These are phyloP conservation scores for Trichosporon ovoides DNA, from an alignment of 1,284 basidiomycete species.

Conservation along the genomic window DNA sequence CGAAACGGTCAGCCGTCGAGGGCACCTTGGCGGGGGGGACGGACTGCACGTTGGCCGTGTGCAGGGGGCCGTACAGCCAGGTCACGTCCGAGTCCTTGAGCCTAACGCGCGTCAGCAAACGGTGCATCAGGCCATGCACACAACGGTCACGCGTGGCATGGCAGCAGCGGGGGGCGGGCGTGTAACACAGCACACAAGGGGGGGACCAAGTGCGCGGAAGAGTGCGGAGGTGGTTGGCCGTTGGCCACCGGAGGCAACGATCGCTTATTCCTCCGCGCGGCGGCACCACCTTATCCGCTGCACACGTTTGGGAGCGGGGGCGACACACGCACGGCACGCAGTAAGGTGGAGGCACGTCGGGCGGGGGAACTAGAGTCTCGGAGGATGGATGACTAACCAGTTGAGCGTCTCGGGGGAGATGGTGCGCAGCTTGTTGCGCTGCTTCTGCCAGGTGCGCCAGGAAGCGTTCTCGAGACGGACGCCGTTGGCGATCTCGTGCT, in stretches of 20 bases:
- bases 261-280: constrained; percentile 4
- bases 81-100: constrained; percentile 99
- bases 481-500: constrained; percentile 96
- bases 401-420: constrained; percentile 96
- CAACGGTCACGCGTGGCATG: neutral
- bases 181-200: constrained; percentile 10
- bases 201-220: neutral
- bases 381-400: constrained; percentile 63
- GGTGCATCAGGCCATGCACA: neutral
- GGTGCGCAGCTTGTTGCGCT: constrained; percentile 92
- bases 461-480: constrained; percentile 92
- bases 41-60: constrained; percentile 70
- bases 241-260: constrained; percentile 6
- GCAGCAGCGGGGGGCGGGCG: constrained; percentile 2
- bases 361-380: neutral
- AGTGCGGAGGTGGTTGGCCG: neutral
- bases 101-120: constrained; percentile 55
- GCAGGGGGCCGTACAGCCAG: constrained; percentile 96
- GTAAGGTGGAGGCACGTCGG: neutral
- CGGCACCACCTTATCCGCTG: constrained; percentile 4
- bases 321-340: neutral
- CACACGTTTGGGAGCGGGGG: constrained; percentile 9
- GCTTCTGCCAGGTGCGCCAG: constrained; percentile 99
- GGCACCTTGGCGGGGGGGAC: constrained; percentile 55
- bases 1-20: constrained; percentile 54